Percentiles rank a stretch among this genome's conserved stretches.
Conservation (phyloP, 2,329 filamentous ascomycete species). For the Penicillium vulpinum region DNA sequence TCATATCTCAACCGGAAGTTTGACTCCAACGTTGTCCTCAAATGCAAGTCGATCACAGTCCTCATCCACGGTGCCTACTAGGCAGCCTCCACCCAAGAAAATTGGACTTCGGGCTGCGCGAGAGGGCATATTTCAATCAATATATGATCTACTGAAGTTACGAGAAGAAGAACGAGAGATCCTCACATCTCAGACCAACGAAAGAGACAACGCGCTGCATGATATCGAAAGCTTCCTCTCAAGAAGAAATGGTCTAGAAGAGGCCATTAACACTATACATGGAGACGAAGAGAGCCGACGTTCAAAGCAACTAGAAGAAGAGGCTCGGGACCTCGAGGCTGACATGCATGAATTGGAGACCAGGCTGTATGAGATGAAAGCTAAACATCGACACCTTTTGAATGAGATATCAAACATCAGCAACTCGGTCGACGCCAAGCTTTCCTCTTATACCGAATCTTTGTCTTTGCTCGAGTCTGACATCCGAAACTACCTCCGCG, state of each 20-base stretch:
- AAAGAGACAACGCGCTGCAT: slow-evolving; percentile 49
- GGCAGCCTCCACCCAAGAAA: slow-evolving; percentile 45
- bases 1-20: slow-evolving; percentile 51
- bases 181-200: slow-evolving; percentile 48
- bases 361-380: slow-evolving; percentile 57
- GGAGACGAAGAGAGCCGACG: slow-evolving; percentile 47
- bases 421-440: slow-evolving; percentile 58
- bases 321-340: slow-evolving; percentile 54
- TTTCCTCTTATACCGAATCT: slow-evolving; percentile 60
- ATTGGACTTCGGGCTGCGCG: slow-evolving; percentile 56
- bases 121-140: slow-evolving; percentile 57
- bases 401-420: slow-evolving; percentile 55
- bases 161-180: slow-evolving; percentile 58
- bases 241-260: slow-evolving; percentile 52
- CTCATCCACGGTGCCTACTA: slow-evolving; percentile 39
- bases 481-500: slow-evolving; percentile 53
- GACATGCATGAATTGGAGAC: slow-evolving; percentile 61
- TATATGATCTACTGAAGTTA: slow-evolving; percentile 56
- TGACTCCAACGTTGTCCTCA: slow-evolving; percentile 32
- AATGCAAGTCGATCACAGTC: slow-evolving; percentile 31
- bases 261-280: slow-evolving; percentile 53
- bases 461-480: slow-evolving; percentile 58
- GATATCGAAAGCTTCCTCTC: slow-evolving; percentile 54
- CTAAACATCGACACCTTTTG: slow-evolving; percentile 54
- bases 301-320: slow-evolving; percentile 48